Evolutionary conservation across 1,139 yeast genomes (phyloP).

Genomic region (Debaryomycetaceae sp.): DNA sequence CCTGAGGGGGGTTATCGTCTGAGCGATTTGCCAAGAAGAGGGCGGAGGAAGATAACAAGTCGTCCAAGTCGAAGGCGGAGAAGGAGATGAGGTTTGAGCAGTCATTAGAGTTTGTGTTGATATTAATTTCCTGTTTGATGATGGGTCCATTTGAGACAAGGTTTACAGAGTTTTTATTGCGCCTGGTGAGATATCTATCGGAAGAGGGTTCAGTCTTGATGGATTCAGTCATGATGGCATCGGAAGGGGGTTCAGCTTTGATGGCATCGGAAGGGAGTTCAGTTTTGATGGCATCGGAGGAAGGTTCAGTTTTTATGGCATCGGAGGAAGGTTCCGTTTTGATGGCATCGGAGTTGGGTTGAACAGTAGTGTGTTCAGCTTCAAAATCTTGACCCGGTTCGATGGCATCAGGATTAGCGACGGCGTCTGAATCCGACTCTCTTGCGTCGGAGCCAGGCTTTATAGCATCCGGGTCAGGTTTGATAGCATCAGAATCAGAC

Average conservation of each 20-base stretch:
- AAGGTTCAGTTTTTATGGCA: neutral
- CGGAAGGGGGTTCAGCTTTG: neutral
- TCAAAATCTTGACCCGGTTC: no score
- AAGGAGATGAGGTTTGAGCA: conserved; percentile 50
- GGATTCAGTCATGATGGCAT: neutral
- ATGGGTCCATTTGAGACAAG: conserved; percentile 18
- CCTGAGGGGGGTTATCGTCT: conserved; percentile 33
- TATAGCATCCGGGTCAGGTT: no score
- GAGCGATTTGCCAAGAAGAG: conserved; percentile 51
- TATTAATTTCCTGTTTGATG: conserved; percentile 22
- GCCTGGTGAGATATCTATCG: conserved; percentile 6
- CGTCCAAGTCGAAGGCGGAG: conserved; percentile 51
- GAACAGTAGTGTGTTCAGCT: no score
- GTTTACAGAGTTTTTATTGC: conserved; percentile 10
- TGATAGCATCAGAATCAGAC: no score
- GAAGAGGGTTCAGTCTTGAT: conserved; percentile 1
- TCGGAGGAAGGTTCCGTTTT: no score
- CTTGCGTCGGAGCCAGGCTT: no score
- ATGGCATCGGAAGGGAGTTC: neutral
- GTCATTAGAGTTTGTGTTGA: no score
- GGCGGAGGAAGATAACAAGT: conserved; percentile 58
- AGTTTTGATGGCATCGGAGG: no score
- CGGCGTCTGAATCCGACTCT: no score
- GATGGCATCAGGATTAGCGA: no score
- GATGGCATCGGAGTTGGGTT: no score